Evolutionary conservation across 2,329 filamentous ascomycete species (phyloP).

Genomic region (Neofusicoccum kwambonambiense): DNA sequence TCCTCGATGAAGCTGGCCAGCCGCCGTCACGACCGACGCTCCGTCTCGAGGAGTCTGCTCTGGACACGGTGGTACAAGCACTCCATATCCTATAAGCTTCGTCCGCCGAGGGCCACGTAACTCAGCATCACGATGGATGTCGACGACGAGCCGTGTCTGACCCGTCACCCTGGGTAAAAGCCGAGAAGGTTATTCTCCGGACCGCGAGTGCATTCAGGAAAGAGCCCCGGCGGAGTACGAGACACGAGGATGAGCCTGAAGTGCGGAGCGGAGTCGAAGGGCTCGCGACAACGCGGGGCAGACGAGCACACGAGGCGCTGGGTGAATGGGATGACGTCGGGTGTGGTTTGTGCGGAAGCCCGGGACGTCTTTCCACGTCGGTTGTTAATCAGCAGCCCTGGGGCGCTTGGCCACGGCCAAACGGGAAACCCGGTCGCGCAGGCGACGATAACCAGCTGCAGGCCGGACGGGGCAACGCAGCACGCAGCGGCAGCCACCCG

Average conservation of each 20-base stretch:
- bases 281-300: not conserved
- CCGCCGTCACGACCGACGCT: not conserved
- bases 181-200: not conserved
- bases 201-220: no score
- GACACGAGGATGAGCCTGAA: not conserved
- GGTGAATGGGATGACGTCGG: not conserved
- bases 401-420: not conserved
- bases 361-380: not conserved
- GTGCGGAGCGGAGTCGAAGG: not conserved
- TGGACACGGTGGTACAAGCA: not conserved
- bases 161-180: not conserved
- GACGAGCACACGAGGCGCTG: not conserved
- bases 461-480: not conserved
- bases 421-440: not conserved
- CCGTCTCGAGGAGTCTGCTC: not conserved
- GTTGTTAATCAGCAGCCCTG: slow-evolving; percentile 1
- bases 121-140: not conserved
- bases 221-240: not conserved
- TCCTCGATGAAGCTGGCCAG: not conserved
- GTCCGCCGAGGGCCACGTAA: not conserved
- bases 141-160: not conserved
- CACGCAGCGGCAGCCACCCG: not conserved
- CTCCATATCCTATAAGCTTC: not conserved
- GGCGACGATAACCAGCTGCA: not conserved
- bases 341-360: not conserved